These are phyloP conservation scores for Mycothermus thermophilus DNA, from an alignment of 495 filamentous ascomycete species.

Conservation along the genomic window DNA sequence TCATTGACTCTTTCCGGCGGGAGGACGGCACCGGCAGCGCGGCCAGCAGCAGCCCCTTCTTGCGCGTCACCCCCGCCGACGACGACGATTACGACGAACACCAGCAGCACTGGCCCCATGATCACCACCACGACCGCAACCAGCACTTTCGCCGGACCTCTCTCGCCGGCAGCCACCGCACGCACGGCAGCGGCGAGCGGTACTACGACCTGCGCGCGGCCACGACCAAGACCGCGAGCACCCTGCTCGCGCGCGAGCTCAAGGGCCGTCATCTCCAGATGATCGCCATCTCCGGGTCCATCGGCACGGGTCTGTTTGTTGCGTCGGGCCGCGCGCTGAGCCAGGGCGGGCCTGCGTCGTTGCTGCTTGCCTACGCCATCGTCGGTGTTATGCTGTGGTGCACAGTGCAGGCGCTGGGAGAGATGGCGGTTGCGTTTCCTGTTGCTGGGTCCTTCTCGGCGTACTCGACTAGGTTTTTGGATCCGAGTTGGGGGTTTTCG, in stretches of 20 bases:
- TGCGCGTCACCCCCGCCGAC: constrained; percentile 4
- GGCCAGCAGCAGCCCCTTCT: neutral
- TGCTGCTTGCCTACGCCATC: constrained; percentile 67
- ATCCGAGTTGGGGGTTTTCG: constrained; percentile 93
- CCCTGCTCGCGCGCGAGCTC: constrained; percentile 51
- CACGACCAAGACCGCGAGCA: constrained; percentile 15
- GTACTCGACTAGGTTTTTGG: constrained; percentile 82
- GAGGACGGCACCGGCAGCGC: constrained; percentile 6
- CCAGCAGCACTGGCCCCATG: neutral
- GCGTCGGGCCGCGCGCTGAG: constrained; percentile 67
- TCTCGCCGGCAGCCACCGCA: neutral
- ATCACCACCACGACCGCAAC: constrained; percentile 1
- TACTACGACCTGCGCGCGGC: constrained; percentile 19
- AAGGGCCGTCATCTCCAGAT: constrained; percentile 87
- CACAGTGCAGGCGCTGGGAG: constrained; percentile 82
- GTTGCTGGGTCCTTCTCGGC: constrained; percentile 87
- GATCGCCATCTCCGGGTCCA: constrained; percentile 94
- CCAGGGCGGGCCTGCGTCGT: constrained; percentile 69
- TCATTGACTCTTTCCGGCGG: constrained; percentile 21
- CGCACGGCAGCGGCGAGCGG: constrained; percentile 3
- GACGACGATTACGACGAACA: neutral
- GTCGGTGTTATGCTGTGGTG: constrained; percentile 85
- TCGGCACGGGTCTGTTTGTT: constrained; percentile 89
- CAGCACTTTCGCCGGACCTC: neutral
- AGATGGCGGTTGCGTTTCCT: constrained; percentile 84